Base-by-base conservation (phyloP, 2,329 filamentous ascomycete species). In the Plectosphaerella cucumerina region DNA sequence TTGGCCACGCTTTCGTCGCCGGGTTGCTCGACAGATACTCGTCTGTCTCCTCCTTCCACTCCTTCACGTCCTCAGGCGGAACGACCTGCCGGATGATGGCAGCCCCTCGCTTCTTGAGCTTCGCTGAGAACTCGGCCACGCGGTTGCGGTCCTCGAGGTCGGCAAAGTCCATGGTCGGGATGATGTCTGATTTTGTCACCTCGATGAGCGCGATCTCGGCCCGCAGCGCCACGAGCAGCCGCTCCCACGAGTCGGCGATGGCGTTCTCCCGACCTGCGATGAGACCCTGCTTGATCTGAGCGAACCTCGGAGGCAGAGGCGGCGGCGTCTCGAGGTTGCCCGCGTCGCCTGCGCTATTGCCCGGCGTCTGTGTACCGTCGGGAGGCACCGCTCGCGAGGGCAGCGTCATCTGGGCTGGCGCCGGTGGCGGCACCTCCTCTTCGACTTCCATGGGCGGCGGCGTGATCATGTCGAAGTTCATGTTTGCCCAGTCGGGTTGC, bases 41-140 rank as follows among this genome's bases (percentile, higher is more conserved):
- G 47, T 70, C 65, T 11, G 76, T 66, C 45, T 76, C 70, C 21
- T 71, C 65, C 62, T 82, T 81, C 59, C 74, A 77, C 15, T 67
- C 78, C 67, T 81, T 71, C 11, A 83, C 83, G 58, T 83, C 76
- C 5, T 68, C 62, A 26, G 73, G 70, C 11, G 82, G 77, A 2
- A 89, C 70, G 37, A 87, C 85, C 57, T 82, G 82, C 51, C 84
- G 78, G 22, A 89, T 74, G 18, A 89, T 78, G 39, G 76, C 48
- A 85, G 71, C 59, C 80, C 78, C 45, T 70, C 70, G 48, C 71
- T 74, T 54, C 35, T 53, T 54, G 22, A 56, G 51, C 49, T 53
- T 56, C 46, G 55, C 55, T 23, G 53, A 37, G 62, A 88, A 88
- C 2, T 75, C 69, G 21, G 76, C 70, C 3, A 79, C 75, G 48